Conservation (phyloP, 257 asterid genomes). For the Solanum piurae region DNA sequence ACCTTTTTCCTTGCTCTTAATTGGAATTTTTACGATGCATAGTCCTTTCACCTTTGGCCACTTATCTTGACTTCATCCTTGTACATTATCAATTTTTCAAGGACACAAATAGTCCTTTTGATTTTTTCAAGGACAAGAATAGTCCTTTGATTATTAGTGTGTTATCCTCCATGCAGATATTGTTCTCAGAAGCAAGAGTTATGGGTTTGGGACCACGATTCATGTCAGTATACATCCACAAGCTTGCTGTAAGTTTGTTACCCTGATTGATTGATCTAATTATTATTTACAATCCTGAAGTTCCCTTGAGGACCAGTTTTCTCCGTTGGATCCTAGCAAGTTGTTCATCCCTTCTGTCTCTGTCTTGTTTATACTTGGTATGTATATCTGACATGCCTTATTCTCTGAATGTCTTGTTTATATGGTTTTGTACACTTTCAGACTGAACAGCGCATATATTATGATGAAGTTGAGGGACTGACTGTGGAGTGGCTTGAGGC, state of each 20-base stretch:
- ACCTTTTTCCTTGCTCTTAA: background rate
- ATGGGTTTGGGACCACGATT: conserved; percentile 82
- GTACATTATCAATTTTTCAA: background rate
- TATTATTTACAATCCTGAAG: background rate
- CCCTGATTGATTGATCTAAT: background rate
- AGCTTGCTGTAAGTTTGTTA: conserved; percentile 67
- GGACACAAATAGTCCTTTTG: background rate
- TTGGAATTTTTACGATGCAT: background rate
- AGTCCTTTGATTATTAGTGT: background rate
- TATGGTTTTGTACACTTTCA: background rate
- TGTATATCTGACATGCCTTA: background rate
- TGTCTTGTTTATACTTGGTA: background rate
- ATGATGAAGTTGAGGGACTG: conserved; percentile 77
- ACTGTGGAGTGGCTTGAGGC: conserved; percentile 73
- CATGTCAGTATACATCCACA: conserved; percentile 76
- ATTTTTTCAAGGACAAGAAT: background rate
- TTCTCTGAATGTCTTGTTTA: background rate
- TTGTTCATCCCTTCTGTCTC: background rate
- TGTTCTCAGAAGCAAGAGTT: conserved; percentile 66
- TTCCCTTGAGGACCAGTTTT: background rate
- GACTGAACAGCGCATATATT: conserved; percentile 73
- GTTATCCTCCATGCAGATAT: conserved; percentile 30
- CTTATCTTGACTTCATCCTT: background rate
- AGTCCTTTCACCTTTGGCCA: background rate
- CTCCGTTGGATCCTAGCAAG: background rate